These are phyloP conservation scores for Gossypium laxum DNA, from an alignment of 441 rosid species.

Conservation along the genomic window DNA sequence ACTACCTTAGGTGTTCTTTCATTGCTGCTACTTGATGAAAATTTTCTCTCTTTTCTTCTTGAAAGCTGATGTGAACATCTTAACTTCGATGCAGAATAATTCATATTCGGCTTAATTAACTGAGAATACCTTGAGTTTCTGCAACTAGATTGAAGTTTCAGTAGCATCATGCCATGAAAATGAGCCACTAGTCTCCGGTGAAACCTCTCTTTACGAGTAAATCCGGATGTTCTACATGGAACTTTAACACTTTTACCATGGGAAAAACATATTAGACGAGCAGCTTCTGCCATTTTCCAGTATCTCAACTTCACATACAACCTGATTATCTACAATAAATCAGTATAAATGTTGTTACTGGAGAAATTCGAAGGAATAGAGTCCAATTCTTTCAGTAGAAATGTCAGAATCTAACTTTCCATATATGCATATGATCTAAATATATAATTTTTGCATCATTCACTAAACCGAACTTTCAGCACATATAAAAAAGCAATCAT, in stretches of 20 bases:
- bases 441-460: not conserved
- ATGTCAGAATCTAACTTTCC: not conserved
- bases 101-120: slow-evolving; percentile 24
- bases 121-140: slow-evolving; percentile 25
- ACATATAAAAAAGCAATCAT: not conserved
- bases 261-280: slow-evolving; percentile 37
- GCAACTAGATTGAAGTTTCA: slow-evolving; percentile 27
- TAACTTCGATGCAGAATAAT: slow-evolving; percentile 1
- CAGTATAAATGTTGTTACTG: not conserved
- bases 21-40: slow-evolving; percentile 18
- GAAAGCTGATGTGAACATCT: slow-evolving; percentile 31
- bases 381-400: not conserved
- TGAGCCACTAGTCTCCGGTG: slow-evolving; percentile 25
- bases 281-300: slow-evolving; percentile 49
- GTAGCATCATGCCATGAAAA: slow-evolving; percentile 24
- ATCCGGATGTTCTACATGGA: slow-evolving; percentile 25
- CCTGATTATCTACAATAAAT: slow-evolving; percentile 23
- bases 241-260: slow-evolving; percentile 30
- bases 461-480: not conserved
- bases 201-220: slow-evolving; percentile 22
- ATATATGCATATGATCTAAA: not conserved
- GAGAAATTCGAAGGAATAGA: not conserved
- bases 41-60: slow-evolving; percentile 22
- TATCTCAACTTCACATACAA: slow-evolving; percentile 22
- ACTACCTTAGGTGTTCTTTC: slow-evolving; percentile 41